Evolutionary conservation across 2,329 filamentous ascomycete species (phyloP).

Genomic region (Beauveria asiatica): DNA sequence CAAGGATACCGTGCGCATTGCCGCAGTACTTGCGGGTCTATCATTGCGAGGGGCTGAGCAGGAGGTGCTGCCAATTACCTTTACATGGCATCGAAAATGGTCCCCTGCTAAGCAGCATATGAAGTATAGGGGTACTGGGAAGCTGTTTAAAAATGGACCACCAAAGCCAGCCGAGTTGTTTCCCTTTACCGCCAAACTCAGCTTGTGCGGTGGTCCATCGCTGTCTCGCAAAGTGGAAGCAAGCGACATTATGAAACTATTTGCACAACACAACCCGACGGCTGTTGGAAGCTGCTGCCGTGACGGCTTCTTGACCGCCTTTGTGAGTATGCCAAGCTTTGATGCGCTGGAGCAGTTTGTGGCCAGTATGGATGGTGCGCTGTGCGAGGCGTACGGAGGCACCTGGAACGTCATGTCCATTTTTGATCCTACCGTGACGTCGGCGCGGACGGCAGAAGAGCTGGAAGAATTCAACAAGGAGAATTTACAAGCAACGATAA

Average conservation of each 20-base stretch:
- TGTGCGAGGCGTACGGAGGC: not conserved
- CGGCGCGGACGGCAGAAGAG: constrained; percentile 1
- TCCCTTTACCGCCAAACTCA: not conserved
- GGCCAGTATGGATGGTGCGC: not conserved
- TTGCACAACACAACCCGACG: not conserved
- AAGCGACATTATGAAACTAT: not conserved
- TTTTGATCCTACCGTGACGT: not conserved
- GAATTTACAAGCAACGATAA: not conserved
- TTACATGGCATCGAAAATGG: not conserved
- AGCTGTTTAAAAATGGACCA: not conserved
- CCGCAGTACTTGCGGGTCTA: not conserved
- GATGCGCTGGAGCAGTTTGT: not conserved
- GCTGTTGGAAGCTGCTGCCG: not conserved
- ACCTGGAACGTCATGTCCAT: not conserved
- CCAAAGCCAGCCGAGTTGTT: not conserved
- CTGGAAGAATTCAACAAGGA: not conserved
- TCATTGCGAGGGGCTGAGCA: not conserved
- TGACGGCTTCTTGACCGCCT: not conserved
- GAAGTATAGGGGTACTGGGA: not conserved
- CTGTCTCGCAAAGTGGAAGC: not conserved
- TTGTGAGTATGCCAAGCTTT: not conserved
- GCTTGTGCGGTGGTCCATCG: not conserved
- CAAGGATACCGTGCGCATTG: constrained; percentile 2
- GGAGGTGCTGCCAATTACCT: not conserved
- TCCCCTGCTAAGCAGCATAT: not conserved